Percentiles rank a stretch among this genome's conserved stretches.
These are phyloP conservation scores for Saturnispora gosingensis DNA, from an alignment of 805 yeast genomes.

Conservation along the genomic window DNA sequence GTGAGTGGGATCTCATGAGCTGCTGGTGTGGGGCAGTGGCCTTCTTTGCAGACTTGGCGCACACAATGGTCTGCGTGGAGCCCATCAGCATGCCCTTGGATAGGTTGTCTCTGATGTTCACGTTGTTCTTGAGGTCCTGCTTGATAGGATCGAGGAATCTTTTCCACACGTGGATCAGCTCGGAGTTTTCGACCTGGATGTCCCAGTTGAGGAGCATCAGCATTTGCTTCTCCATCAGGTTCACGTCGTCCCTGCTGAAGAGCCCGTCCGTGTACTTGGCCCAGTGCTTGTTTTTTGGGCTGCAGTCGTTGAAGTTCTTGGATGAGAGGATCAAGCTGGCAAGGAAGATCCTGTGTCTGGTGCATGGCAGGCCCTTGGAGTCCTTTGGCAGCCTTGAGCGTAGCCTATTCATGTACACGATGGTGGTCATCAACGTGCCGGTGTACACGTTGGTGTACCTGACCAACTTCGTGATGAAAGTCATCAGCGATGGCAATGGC, in stretches of 20 bases:
- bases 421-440: constrained; percentile 66
- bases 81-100: constrained; percentile 23
- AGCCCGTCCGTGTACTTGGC: constrained; percentile 69
- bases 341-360: constrained; percentile 67
- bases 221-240: constrained; percentile 73
- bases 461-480: constrained; percentile 62
- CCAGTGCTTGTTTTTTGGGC: constrained; percentile 76
- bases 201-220: constrained; percentile 65
- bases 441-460: constrained; percentile 73
- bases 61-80: constrained; percentile 23
- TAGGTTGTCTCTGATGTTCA: constrained; percentile 23
- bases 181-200: constrained; percentile 37
- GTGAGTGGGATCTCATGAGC: neutral
- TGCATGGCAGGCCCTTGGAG: constrained; percentile 71
- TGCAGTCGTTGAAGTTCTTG: constrained; percentile 68
- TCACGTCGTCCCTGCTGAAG: constrained; percentile 58
- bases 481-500: constrained; percentile 60
- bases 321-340: constrained; percentile 67
- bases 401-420: constrained; percentile 56
- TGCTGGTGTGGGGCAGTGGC: constrained; percentile 2
- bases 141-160: constrained; percentile 46
- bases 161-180: constrained; percentile 33
- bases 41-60: constrained; percentile 7
- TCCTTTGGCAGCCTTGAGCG: constrained; percentile 54
- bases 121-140: constrained; percentile 25